Evolutionary conservation across 306 rosid species (phyloP).

Genomic region (Hippophae tibetana): DNA sequence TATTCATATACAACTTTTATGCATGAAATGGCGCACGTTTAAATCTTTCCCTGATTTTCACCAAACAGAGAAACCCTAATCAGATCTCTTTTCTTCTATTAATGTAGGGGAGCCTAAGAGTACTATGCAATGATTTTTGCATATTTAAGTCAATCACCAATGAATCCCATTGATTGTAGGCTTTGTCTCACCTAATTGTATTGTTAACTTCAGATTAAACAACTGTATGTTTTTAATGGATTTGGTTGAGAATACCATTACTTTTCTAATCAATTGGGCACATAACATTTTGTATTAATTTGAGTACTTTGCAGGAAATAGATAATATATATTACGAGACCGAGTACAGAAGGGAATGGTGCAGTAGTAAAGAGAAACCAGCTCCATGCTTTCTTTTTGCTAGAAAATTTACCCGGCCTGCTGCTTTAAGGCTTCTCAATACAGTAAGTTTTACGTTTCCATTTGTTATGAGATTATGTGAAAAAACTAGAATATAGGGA

Average conservation of each 20-base stretch:
- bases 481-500: neutral
- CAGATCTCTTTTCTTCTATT: too few species aligned
- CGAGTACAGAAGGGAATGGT: slow-evolving; percentile 95
- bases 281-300: neutral
- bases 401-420: slow-evolving; percentile 84
- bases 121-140: too few species aligned
- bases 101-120: too few species aligned
- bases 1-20: neutral
- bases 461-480: neutral
- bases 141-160: too few species aligned
- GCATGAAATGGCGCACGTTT: neutral
- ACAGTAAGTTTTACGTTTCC: slow-evolving; percentile 37
- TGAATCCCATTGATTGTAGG: too few species aligned
- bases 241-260: slow-evolving; percentile 7
- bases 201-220: neutral
- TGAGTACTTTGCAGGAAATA: slow-evolving; percentile 46
- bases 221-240: neutral
- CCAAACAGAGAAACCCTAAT: too few species aligned
- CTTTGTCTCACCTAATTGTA: too few species aligned
- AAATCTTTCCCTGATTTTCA: too few species aligned
- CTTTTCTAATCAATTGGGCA: slow-evolving; percentile 5
- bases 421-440: slow-evolving; percentile 84
- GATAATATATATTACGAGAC: slow-evolving; percentile 91
- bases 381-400: slow-evolving; percentile 90
- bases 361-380: slow-evolving; percentile 80